These are phyloP conservation scores for Sporothrix brasiliensis DNA, from an alignment of 2,329 filamentous ascomycete genomes.

Conservation along the genomic window DNA sequence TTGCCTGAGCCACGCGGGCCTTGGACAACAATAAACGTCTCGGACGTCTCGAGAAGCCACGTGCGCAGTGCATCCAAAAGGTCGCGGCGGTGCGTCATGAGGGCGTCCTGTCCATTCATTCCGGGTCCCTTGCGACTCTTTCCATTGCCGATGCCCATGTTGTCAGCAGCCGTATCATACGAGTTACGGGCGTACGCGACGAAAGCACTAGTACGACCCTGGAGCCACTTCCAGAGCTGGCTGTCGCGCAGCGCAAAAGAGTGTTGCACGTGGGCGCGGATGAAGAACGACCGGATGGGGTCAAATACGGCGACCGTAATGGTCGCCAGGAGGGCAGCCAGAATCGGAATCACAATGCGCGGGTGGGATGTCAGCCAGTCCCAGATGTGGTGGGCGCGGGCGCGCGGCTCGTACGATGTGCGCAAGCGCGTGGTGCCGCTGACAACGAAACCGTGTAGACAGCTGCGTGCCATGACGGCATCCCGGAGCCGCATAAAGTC, in stretches of 20 bases:
- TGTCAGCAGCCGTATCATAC: constrained; percentile 61
- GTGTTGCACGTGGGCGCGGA: constrained; percentile 82
- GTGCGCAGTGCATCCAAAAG: constrained; percentile 80
- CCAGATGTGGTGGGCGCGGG: constrained; percentile 76
- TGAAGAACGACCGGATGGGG: constrained; percentile 89
- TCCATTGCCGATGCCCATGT: constrained; percentile 59
- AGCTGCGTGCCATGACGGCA: constrained; percentile 88
- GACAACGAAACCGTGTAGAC: constrained; percentile 81
- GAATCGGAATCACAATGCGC: constrained; percentile 78
- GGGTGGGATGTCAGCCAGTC: constrained; percentile 88
- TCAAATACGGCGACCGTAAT: constrained; percentile 90
- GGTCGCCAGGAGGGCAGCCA: constrained; percentile 79
- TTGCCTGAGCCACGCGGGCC: constrained; percentile 91
- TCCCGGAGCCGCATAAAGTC: constrained; percentile 74
- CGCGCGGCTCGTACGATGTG: constrained; percentile 78
- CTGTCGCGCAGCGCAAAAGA: constrained; percentile 75
- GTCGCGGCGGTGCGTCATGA: constrained; percentile 84
- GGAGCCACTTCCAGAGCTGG: constrained; percentile 77
- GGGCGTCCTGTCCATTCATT: constrained; percentile 64
- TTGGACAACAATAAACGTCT: constrained; percentile 92
- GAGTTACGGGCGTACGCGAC: constrained; percentile 54
- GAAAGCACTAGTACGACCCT: constrained; percentile 68
- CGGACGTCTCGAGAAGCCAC: constrained; percentile 84
- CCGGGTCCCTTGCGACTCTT: constrained; percentile 37
- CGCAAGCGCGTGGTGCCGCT: constrained; percentile 66